Conservation (phyloP, 2,329 filamentous ascomycete species). For the Alternaria sp. region DNA sequence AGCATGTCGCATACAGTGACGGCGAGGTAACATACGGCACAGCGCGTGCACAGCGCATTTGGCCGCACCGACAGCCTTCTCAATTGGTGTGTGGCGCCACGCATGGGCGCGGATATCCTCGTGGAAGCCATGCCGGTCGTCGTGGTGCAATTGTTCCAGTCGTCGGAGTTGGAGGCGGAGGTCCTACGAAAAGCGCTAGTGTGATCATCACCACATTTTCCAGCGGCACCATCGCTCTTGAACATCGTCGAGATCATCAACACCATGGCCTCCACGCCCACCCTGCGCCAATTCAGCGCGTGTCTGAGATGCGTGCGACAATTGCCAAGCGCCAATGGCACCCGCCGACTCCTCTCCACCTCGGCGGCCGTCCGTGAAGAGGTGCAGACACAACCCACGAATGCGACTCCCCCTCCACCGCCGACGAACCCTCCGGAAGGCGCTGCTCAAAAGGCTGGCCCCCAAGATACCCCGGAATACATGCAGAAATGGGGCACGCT, state of each 20-base stretch:
- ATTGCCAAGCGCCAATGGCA: constrained; percentile 37
- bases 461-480: constrained; percentile 33
- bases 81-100: constrained; percentile 42
- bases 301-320: constrained; percentile 46
- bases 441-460: constrained; percentile 15
- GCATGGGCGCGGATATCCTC: constrained; percentile 46
- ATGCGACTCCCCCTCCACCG: constrained; percentile 28
- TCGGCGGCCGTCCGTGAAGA: constrained; percentile 54
- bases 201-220: constrained; percentile 29
- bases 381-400: constrained; percentile 44
- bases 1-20: constrained; percentile 43
- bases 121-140: constrained; percentile 50
- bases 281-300: constrained; percentile 41
- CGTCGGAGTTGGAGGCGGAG: constrained; percentile 40
- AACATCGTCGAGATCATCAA: constrained; percentile 13
- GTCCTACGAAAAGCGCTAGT: constrained; percentile 19
- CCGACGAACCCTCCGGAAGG: constrained; percentile 18
- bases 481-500: constrained; percentile 46
- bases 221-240: constrained; percentile 6
- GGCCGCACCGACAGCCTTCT: constrained; percentile 36
- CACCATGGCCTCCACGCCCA: constrained; percentile 46
- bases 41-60: constrained; percentile 53
- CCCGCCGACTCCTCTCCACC: constrained; percentile 56
- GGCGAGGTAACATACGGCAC: constrained; percentile 55
- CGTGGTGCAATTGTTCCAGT: constrained; percentile 23